Conservation (phyloP, 1,284 basidiomycete genomes). For the Mixia osmundae region DNA sequence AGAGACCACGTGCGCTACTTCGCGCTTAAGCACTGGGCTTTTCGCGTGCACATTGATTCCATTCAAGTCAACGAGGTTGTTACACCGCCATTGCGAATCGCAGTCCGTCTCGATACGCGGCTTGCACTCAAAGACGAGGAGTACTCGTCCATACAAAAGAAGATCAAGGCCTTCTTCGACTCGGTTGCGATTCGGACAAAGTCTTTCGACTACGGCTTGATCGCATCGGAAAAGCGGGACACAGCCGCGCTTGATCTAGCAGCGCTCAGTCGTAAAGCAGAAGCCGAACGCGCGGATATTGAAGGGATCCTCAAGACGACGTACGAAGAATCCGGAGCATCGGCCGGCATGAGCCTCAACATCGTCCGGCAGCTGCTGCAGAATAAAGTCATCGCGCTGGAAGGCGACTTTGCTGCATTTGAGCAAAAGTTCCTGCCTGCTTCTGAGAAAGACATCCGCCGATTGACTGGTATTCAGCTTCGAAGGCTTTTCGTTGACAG, state of each 20-base stretch:
- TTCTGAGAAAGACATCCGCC: constrained; percentile 21
- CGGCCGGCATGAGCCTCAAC: constrained; percentile 66
- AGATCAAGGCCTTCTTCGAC: constrained; percentile 38
- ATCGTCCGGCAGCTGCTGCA: constrained; percentile 66
- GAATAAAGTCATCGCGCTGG: constrained; percentile 92
- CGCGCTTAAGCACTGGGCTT: constrained; percentile 39
- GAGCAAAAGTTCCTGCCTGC: constrained; percentile 25
- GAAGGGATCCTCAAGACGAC: constrained; percentile 47
- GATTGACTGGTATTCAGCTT: constrained; percentile 22
- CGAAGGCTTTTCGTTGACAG: constrained; percentile 28
- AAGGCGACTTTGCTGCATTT: constrained; percentile 43
- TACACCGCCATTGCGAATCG: constrained; percentile 67
- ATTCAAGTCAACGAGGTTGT: constrained; percentile 64
- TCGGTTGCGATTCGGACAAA: constrained; percentile 29
- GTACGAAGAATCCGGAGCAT: constrained; percentile 53
- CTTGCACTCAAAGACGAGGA: constrained; percentile 74
- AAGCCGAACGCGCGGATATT: constrained; percentile 33
- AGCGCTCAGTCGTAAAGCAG: constrained; percentile 9
- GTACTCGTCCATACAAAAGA: constrained; percentile 48
- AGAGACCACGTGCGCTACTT: constrained; percentile 85
- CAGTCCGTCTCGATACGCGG: constrained; percentile 60
- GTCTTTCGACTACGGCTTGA: constrained; percentile 26
- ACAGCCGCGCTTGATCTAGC: constrained; percentile 10
- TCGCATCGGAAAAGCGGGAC: constrained; percentile 12
- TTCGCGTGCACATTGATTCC: constrained; percentile 71